Base-by-base conservation (phyloP, 2,329 filamentous ascomycete genomes). In the Ilyonectria sp. region DNA sequence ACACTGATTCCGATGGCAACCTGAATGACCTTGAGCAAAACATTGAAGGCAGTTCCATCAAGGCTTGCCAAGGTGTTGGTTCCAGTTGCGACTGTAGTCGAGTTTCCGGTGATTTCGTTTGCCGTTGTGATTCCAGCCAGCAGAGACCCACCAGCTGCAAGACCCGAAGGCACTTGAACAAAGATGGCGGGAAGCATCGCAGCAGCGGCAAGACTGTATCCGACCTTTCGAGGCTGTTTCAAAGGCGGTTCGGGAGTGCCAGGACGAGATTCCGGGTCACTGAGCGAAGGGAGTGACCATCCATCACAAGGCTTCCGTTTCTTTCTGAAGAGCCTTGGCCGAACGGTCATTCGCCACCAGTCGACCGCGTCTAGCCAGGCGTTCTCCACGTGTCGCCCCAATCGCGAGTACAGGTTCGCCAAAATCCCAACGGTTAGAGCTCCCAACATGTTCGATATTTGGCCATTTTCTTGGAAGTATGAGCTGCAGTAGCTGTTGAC, bases 151-250 rank as follows among this genome's bases (percentile, higher is more conserved):
- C 85, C 84, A 0, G 87, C 88, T 4, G 89, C 89, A n/a, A 91
- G 80, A 31, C 89, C 88, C 21, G 86, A 89, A 0, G 89, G 89
- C 29, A 91, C 89, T 70, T 90, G 89, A 2, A 91, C 87, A 69
- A 97, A 97, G 70, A 97, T 97, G 6, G 92, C 94, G 0, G 94
- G 94, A 10, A 97, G 83, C 86, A 97, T 93, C 1, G 93, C 92
- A 0, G 94, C 93, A 0, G 94, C 94, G 0, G 94, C 94, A 2
- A 97, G 88, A 1, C 92, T 93, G 77, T 95, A 94, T 13, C 92
- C 90, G 6, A 90, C 82, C 7, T 84, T 80, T 7, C 85, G 79
- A n/a, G 81, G 75, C 69, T 80, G 75, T 65, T 77, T 75, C 55
- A 76, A 72, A 13, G 67, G 68, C 4, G 69, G 66, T 65, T 26